Evolutionary conservation across 805 yeast species (phyloP).

Genomic region (Starmerella sp.): DNA sequence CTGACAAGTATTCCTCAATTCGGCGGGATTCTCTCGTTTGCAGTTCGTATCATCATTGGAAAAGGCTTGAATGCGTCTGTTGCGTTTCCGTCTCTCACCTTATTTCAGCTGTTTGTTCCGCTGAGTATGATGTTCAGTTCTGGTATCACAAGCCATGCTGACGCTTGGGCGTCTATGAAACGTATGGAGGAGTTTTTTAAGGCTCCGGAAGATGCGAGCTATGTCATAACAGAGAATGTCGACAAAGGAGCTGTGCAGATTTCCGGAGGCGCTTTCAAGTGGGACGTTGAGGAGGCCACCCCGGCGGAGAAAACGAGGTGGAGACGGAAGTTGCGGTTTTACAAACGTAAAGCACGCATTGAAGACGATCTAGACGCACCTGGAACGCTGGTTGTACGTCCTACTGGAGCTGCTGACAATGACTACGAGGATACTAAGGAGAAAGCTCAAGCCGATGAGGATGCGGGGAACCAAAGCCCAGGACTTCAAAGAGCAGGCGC

Average conservation of each 20-base stretch:
- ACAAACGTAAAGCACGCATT: slow-evolving; percentile 7
- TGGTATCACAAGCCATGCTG: slow-evolving; percentile 34
- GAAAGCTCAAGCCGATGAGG: slow-evolving; percentile 7
- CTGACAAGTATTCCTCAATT: slow-evolving; percentile 58
- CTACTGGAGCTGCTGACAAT: slow-evolving; percentile 1
- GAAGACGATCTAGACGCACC: slow-evolving; percentile 8
- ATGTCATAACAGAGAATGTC: slow-evolving; percentile 23
- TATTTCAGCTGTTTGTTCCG: slow-evolving; percentile 61
- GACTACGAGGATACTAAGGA: slow-evolving; percentile 16
- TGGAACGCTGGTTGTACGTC: slow-evolving; percentile 4
- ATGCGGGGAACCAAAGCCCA: slow-evolving; percentile 7
- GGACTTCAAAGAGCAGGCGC: slow-evolving; percentile 21
- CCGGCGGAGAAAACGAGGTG: slow-evolving; percentile 11
- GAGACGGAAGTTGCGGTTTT: slow-evolving; percentile 13
- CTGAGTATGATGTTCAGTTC: slow-evolving; percentile 48
- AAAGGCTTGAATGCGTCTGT: slow-evolving; percentile 42
- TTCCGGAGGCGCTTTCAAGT: slow-evolving; percentile 46
- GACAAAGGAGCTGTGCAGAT: slow-evolving; percentile 40
- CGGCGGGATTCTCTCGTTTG: slow-evolving; percentile 54
- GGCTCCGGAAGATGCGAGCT: slow-evolving; percentile 33
- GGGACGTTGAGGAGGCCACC: slow-evolving; percentile 39
- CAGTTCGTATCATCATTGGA: slow-evolving; percentile 38
- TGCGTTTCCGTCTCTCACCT: slow-evolving; percentile 58
- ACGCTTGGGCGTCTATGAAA: slow-evolving; percentile 29
- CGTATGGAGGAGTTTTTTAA: slow-evolving; percentile 21